Percentiles rank a stretch among this genome's conserved stretches.
Conservation (phyloP, 2,329 filamentous ascomycete species). For the Fusarium ramigenum region DNA sequence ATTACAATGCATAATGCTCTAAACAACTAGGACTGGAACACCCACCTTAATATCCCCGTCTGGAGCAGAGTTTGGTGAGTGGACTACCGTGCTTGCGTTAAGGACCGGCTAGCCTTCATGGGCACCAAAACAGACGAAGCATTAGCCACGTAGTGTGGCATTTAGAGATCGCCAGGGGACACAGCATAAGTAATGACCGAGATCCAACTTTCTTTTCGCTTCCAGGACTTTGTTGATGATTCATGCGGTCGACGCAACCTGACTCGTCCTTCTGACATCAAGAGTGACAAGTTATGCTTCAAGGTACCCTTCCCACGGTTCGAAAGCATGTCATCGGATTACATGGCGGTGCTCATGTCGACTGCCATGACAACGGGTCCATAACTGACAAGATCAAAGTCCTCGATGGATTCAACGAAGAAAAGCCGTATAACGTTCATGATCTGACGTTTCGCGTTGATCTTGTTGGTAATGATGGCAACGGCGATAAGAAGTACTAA, state of each 20-base stretch:
- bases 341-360: not conserved
- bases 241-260: not conserved
- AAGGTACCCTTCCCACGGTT: fast-evolving
- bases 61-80: not conserved
- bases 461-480: not conserved
- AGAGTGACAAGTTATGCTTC: not conserved
- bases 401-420: fast-evolving
- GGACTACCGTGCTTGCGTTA: no score
- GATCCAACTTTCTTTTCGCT: no score
- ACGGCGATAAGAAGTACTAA: fast-evolving
- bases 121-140: not conserved
- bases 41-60: not conserved
- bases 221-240: not conserved
- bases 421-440: fast-evolving
- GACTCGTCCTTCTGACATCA: fast-evolving
- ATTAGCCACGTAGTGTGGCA: not conserved
- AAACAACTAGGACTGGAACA: fast-evolving
- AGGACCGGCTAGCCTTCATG: no score
- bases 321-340: not conserved
- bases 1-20: not conserved
- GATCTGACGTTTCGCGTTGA: not conserved
- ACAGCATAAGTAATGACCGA: no score
- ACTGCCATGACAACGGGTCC: not conserved
- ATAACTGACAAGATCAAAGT: not conserved
- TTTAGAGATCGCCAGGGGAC: not conserved